Evolutionary conservation across 1,284 basidiomycete species (phyloP).

Genomic region (Papiliotrema laurentii): DNA sequence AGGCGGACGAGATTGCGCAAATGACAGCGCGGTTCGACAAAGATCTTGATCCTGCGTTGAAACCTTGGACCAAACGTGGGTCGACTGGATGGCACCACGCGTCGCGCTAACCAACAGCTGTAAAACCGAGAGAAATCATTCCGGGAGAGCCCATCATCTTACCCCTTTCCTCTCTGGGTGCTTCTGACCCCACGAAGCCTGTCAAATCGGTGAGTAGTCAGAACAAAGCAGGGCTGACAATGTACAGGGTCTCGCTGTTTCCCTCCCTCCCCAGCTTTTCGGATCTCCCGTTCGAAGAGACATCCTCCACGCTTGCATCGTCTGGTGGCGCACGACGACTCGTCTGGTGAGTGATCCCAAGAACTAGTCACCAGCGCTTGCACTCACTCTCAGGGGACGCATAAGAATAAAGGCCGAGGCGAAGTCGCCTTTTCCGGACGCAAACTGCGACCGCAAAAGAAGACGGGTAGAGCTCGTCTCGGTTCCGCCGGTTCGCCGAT

Average conservation of each 20-base stretch:
- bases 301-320: conserved; percentile 87
- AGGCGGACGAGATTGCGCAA: conserved; percentile 40
- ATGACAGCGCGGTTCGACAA: not conserved
- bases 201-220: conserved; percentile 20
- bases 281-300: conserved; percentile 80
- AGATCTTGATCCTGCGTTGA: not conserved
- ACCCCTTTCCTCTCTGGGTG: conserved; percentile 41
- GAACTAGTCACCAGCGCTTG: too few species aligned
- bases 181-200: conserved; percentile 32
- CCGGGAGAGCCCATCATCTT: conserved; percentile 25
- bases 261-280: conserved; percentile 58
- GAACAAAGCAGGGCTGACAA: not conserved
- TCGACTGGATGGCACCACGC: not conserved
- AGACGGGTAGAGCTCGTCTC: conserved; percentile 80
- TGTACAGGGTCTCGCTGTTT: conserved; percentile 26
- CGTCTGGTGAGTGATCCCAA: conserved; percentile 68
- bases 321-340: conserved; percentile 80
- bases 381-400: conserved; percentile 29
- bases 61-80: not conserved
- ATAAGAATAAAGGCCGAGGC: conserved; percentile 74
- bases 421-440: conserved; percentile 83
- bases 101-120: not conserved
- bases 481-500: conserved; percentile 86
- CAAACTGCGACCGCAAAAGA: conserved; percentile 91
- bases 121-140: not conserved